These are phyloP conservation scores for Lobosporangium transversale DNA, from an alignment of 192 early-diverging fungal genomes.

Conservation along the genomic window DNA sequence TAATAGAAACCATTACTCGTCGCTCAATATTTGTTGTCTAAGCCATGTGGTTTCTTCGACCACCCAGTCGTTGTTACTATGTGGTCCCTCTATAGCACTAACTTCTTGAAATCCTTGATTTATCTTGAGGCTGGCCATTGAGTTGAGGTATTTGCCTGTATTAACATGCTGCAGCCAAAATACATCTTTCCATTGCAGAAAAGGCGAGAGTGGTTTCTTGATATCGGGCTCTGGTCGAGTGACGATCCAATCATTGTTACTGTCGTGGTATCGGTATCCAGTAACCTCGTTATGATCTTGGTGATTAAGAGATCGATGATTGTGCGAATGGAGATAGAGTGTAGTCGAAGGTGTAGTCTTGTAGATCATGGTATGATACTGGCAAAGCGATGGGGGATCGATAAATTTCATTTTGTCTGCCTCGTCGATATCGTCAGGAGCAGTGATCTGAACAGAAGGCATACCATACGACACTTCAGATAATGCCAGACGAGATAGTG, in stretches of 20 bases:
- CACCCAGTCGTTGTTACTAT: constrained; percentile 44
- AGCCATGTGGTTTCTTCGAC: constrained; percentile 51
- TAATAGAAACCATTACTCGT: constrained; percentile 2
- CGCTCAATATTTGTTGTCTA: constrained; percentile 37
- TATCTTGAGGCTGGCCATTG: constrained; percentile 27
- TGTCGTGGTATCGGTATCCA: constrained; percentile 30
- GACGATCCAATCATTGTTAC: constrained; percentile 44
- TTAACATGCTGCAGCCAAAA: constrained; percentile 35
- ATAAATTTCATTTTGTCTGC: neutral
- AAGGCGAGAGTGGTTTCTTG: neutral
- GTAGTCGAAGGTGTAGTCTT: constrained; percentile 39
- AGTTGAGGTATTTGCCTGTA: constrained; percentile 24
- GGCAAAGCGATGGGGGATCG: constrained; percentile 18
- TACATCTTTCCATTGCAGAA: constrained; percentile 37
- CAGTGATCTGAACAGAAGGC: too few species aligned
- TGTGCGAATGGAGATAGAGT: constrained; percentile 20
- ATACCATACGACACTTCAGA: too few species aligned
- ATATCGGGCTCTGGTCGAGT: constrained; percentile 2
- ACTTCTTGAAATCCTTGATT: constrained; percentile 47
- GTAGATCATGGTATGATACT: constrained; percentile 46
- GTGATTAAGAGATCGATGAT: constrained; percentile 21
- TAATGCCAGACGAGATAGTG: neutral
- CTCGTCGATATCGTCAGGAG: neutral
- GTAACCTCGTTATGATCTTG: constrained; percentile 29
- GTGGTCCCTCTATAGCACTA: constrained; percentile 8